phyloP scores from a whole-genome alignment of 768 basidiomycete species.

The Tremella fuciformis region DNA sequence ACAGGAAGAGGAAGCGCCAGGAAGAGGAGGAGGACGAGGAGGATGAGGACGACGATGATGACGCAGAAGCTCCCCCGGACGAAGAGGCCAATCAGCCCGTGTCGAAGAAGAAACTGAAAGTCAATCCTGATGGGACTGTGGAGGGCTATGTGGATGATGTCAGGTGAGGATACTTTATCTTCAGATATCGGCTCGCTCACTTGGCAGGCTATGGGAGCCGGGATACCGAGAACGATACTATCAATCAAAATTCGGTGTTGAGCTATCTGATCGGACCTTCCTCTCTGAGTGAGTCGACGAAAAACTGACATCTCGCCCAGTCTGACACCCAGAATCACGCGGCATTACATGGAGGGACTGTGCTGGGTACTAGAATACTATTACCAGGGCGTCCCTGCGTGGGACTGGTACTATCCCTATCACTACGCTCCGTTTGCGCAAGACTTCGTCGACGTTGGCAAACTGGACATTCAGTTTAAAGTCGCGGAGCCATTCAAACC shows the following conservation, averaged over 20 bases:
- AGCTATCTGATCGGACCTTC: conserved; percentile 68
- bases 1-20: conserved; percentile 56
- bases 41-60: conserved; percentile 45
- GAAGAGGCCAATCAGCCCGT: conserved; percentile 50
- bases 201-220: conserved; percentile 80
- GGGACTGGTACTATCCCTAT: conserved; percentile 99
- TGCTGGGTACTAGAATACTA: conserved; percentile 97
- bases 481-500: conserved; percentile 88
- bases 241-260: conserved; percentile 80
- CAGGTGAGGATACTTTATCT: conserved; percentile 59
- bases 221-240: conserved; percentile 97
- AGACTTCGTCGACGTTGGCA: conserved; percentile 77
- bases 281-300: conserved; percentile 62
- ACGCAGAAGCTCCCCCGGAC: conserved; percentile 43
- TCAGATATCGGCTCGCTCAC: background rate
- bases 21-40: conserved; percentile 51
- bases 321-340: conserved; percentile 62
- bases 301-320: conserved; percentile 4
- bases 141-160: conserved; percentile 85
- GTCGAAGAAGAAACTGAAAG: conserved; percentile 62
- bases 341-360: conserved; percentile 85
- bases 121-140: conserved; percentile 87
- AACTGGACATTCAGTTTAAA: conserved; percentile 75
- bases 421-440: conserved; percentile 98
- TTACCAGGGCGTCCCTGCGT: conserved; percentile 92